Evolutionary conservation across 805 yeast species (phyloP), one percentile per base, ranked within the genome.

Genomic region (Sungouiella thailandica): DNA sequence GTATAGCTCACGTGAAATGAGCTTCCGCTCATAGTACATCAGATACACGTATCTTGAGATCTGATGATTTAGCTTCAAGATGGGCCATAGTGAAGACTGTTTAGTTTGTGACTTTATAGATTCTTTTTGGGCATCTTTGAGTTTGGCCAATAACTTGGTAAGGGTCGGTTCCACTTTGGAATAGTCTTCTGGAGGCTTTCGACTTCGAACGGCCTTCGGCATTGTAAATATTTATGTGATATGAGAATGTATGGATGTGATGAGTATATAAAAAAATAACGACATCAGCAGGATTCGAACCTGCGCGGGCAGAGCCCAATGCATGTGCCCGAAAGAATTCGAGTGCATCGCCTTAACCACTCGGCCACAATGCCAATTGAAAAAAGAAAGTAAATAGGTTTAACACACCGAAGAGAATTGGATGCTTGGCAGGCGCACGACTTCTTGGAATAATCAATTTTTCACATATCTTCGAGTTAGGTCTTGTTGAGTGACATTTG

Each of bases 1-100:
- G 55, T 85, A 88, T 6, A 88, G 62, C 24, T 79, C 80, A 31
- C 66, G 61, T 1, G 82, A 70, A 13, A 88, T 83, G 13, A 78
- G 68, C 43, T 82, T 76, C 42, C 83, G 71, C 42, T 78, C 77
- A 60, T 83, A 85, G 52, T 77, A 79, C 50, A 87, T 54, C 13
- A 80, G 83, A 53, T 80, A 88, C 2, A 88, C 65, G 49, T 87
- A 88, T 34, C 89, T 58, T 1, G 90, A 77, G 31, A 81, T 70
- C 49, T 83, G 88, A 52, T 85, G 90, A 38, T 79, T 71, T n/a
- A 85, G 55, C 47, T 72, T 75, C 43, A 74, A 67, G 13, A 87
- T 76, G 34, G 80, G 81, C 88, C 93, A 84, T 7, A 78, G 53
- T 2, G 77, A 62, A 41, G 78, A 78, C 14, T 39, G 35, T 36